Evolutionary conservation across 2,329 filamentous ascomycete genomes (phyloP).

Genomic region (Leptographium radiaticola): DNA sequence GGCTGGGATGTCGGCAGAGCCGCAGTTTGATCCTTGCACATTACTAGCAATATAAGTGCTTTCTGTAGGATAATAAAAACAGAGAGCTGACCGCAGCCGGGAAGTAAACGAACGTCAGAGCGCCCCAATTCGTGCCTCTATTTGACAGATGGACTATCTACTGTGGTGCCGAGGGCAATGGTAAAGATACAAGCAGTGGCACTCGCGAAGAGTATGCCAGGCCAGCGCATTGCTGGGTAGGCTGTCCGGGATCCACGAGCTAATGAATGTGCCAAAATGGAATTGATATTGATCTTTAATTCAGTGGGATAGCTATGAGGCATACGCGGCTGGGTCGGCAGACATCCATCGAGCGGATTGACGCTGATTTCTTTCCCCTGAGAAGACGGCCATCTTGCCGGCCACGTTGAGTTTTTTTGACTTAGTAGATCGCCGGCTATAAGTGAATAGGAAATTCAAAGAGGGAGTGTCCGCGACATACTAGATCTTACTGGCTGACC

Average conservation of each 20-base stretch:
- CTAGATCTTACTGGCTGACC: conserved; percentile 15
- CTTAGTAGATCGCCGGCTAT: conserved; percentile 16
- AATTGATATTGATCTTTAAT: conserved; percentile 13
- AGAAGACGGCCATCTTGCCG: conserved; percentile 12
- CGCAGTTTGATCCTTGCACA: too few relatives aligned
- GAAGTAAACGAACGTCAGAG: conserved; percentile 13
- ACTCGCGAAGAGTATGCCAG: conserved; percentile 15
- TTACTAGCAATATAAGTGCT: too few relatives aligned
- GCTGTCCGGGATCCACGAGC: conserved; percentile 16
- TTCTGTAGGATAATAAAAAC: too few relatives aligned
- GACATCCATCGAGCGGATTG: conserved; percentile 15
- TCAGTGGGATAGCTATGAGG: not conserved
- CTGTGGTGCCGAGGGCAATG: conserved; percentile 13
- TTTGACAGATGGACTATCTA: conserved; percentile 14
- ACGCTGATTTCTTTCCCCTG: conserved; percentile 16
- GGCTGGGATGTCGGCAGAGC: too few relatives aligned
- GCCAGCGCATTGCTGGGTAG: conserved; percentile 15
- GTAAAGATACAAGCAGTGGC: conserved; percentile 15
- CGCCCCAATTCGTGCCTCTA: conserved; percentile 11
- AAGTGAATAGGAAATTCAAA: not conserved
- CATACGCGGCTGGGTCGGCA: not conserved
- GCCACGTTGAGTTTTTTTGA: conserved; percentile 16
- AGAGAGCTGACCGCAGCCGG: too few relatives aligned
- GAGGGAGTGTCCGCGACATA: conserved; percentile 3
- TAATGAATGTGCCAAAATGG: conserved; percentile 13